These are phyloP conservation scores for Phalaenopsis equestris DNA, from an alignment of 106 monocot genomes.

Conservation along the genomic window DNA sequence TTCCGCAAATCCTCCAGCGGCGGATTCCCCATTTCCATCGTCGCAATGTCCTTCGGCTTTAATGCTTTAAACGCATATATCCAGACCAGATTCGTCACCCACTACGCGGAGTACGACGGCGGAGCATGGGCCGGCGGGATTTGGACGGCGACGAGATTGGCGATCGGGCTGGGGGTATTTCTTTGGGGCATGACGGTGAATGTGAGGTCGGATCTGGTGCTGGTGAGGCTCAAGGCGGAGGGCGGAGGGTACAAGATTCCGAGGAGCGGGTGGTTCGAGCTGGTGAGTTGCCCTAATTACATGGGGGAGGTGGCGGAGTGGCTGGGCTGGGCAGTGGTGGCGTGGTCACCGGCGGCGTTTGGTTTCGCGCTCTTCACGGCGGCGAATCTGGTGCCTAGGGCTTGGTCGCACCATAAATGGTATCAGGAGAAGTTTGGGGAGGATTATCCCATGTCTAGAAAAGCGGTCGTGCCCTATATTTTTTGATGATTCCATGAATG, in stretches of 20 bases:
- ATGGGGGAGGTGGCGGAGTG: constrained; percentile 86
- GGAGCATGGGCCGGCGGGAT: background rate
- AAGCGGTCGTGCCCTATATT: constrained; percentile 58
- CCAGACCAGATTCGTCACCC: constrained; percentile 55
- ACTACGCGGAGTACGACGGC: constrained; percentile 15
- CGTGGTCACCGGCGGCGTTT: constrained; percentile 56
- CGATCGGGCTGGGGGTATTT: constrained; percentile 40
- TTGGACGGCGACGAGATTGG: constrained; percentile 21
- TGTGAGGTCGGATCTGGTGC: constrained; percentile 46
- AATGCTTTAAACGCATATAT: constrained; percentile 74
- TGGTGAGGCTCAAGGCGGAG: constrained; percentile 51
- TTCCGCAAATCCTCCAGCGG: background rate
- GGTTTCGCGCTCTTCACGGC: constrained; percentile 79
- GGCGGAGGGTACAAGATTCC: constrained; percentile 63
- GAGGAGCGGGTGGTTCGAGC: constrained; percentile 75
- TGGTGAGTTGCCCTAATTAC: constrained; percentile 77
- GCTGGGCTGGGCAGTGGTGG: constrained; percentile 72
- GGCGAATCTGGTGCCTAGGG: constrained; percentile 74
- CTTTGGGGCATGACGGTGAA: constrained; percentile 80
- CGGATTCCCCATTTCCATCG: constrained; percentile 38
- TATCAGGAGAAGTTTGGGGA: constrained; percentile 66
- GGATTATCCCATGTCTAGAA: constrained; percentile 47
- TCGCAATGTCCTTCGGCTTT: constrained; percentile 50
- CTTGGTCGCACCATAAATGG: constrained; percentile 47
- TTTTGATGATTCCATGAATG: background rate